Base-by-base conservation (phyloP, 371 early-diverging fungal species). In the Conidiobolus incongruus region DNA sequence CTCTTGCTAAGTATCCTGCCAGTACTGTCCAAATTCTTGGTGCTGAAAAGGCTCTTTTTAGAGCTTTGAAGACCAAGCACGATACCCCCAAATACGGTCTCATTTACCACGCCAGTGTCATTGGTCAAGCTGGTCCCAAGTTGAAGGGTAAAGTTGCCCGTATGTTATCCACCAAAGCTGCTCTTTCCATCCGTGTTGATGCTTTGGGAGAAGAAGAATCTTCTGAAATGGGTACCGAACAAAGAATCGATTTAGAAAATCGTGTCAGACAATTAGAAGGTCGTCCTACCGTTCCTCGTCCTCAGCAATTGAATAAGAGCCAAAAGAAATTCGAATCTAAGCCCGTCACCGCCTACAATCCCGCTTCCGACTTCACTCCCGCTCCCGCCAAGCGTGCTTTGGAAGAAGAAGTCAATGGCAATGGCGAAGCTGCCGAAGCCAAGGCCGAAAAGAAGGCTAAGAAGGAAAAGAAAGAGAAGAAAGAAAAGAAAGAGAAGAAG, bases 21-120 rank as follows among this genome's bases (percentile, higher is more conserved):
- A 87, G 88, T 15, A 99, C 99, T 23, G 77, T 99, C 23, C 98
- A 99, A 70, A 88, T 99, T 52, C 68, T 99, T 21, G 99, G 99
- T 54, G 98, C 99, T 41, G 99, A 99, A 61, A 96, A 96, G 75
- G 94, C 96, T 56, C 71, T 42, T 69, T 77, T 78, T 71, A 75
- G 91, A 50, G 92, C 96, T 7, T 60, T 95, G 52, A 91, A 89
- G 74, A 79, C 82, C 46, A 83, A 89, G 66, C 69, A 80, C 55
- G 77, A 87, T 60, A 95, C 96, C 23, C 96, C 96, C 51, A 94
- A 96, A 66, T 92, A 92, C 57, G 97, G 97, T 58, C 64, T 92
- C 42, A 75, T 96, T 48, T 96, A 81, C 61, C 84, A 91, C 56
- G 80, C 90, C 24, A 77, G 80, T 22, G 64, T 93, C 35, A 71